Evolutionary conservation across 2,329 filamentous ascomycete species (phyloP), one percentile per base, ranked within the genome.

Genomic region (Stagonosporopsis tanaceti): DNA sequence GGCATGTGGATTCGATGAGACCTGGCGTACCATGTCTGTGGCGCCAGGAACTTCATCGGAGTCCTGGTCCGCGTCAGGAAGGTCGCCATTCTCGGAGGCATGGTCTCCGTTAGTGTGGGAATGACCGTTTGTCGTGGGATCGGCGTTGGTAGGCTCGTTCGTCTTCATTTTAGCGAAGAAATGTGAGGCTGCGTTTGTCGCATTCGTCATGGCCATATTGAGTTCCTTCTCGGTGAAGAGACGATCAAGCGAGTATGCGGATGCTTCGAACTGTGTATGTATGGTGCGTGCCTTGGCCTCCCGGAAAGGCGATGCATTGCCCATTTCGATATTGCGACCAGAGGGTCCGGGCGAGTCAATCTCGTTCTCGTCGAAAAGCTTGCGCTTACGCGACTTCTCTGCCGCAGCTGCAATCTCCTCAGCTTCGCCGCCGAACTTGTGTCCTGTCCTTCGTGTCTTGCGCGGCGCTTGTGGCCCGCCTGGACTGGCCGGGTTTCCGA

Each of bases 171-270:
- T 84, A 53, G 84, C 81, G 72, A 89, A 87, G 74, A 82, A 81
- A 59, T 81, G 74, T 37, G 83, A 80, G 0, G 87, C 83, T 5
- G 85, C 86, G 28, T 84, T 79, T 47, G 86, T 84, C 3, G 87
- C 87, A 42, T 83, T 81, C 64, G 87, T 87, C 59, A 85, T 86
- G 53, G 86, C 84, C 71, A 85, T 79, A 48, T 82, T 82, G 50
- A 89, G 81, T 72, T 89, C 87, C 76, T 88, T 89, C 60, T 89
- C 86, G 3, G 85, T 89, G 69, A 89, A 89, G 15, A 89, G 79
- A n/a, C 83, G 81, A 53, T 88, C 82, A 54, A 89, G 81, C 7
- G 84, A 87, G 74, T 87, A 88, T 4, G 82, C 79, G 1, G 85
- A 79, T 7, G 85, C 82, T 60, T 84, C 82, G 64, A 85, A 84